phyloP scores from a whole-genome alignment of 331 rosid species.

The Malus hybrid region DNA sequence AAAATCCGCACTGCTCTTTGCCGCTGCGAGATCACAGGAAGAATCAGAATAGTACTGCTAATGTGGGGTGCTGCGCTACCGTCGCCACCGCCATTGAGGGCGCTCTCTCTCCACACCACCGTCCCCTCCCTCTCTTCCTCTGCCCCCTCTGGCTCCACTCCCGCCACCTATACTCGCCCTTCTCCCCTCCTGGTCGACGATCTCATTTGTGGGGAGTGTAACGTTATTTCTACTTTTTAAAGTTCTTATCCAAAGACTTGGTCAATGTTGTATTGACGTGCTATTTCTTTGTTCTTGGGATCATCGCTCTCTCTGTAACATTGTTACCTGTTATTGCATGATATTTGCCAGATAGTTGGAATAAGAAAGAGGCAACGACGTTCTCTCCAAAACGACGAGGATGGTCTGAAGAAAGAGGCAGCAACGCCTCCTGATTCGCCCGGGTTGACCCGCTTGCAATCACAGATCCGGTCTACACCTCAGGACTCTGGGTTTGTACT shows the following conservation, averaged over 20 bases:
- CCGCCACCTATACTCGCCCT: too few species aligned
- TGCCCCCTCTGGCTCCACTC: too few species aligned
- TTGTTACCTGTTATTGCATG: conserved; percentile 73
- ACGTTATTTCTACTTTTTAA: conserved; percentile 87
- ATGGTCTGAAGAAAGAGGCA: too few species aligned
- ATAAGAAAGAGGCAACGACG: conserved; percentile 35
- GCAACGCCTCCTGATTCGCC: too few species aligned
- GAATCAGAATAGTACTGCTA: not conserved
- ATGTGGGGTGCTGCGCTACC: conserved; percentile 6
- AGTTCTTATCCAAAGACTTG: conserved; percentile 96
- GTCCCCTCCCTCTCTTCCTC: too few species aligned
- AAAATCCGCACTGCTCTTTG: not conserved
- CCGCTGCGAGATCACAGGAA: not conserved
- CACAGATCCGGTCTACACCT: too few species aligned
- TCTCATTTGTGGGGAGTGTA: conserved; percentile 98
- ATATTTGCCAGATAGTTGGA: conserved; percentile 77
- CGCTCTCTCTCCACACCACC: too few species aligned
- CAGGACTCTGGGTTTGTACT: too few species aligned
- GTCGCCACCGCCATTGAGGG: not conserved
- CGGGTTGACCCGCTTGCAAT: too few species aligned
- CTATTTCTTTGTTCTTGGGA: conserved; percentile 95
- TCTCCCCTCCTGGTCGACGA: too few species aligned
- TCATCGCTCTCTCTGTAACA: conserved; percentile 90
- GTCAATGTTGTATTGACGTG: conserved; percentile 90
- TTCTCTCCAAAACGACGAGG: conserved; percentile 33